Evolutionary conservation across 2,329 filamentous ascomycete genomes (phyloP).

Genomic region (Xylaria sp.): DNA sequence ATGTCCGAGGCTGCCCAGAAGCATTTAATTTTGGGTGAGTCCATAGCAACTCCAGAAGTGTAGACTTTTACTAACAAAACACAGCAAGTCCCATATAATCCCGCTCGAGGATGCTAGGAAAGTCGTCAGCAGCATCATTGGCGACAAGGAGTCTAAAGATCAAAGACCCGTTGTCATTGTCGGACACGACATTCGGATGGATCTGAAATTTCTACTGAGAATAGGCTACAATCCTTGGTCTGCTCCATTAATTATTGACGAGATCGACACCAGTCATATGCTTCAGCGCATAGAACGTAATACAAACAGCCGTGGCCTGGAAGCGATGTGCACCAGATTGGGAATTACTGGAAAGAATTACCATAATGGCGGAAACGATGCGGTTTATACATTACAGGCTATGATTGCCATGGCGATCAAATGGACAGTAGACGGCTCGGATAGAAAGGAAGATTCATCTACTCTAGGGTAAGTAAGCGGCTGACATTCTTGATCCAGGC

Average conservation of each 20-base stretch:
- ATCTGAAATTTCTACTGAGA: slow-evolving; percentile 70
- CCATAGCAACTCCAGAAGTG: background rate
- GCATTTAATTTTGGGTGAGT: slow-evolving; percentile 74
- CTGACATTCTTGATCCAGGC: background rate
- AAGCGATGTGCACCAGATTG: slow-evolving; percentile 66
- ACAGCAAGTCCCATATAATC: slow-evolving; percentile 52
- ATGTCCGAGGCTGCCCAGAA: slow-evolving; percentile 74
- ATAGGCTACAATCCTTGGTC: slow-evolving; percentile 67
- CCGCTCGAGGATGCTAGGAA: slow-evolving; percentile 41
- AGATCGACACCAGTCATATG: slow-evolving; percentile 75
- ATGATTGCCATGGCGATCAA: slow-evolving; percentile 67
- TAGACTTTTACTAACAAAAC: slow-evolving; percentile 13
- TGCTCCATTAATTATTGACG: slow-evolving; percentile 63
- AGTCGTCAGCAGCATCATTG: slow-evolving; percentile 47
- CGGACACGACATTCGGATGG: slow-evolving; percentile 73
- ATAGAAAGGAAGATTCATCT: slow-evolving; percentile 8
- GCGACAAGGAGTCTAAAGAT: slow-evolving; percentile 32
- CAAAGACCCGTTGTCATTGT: slow-evolving; percentile 69
- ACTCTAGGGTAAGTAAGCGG: slow-evolving; percentile 11
- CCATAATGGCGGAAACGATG: slow-evolving; percentile 92
- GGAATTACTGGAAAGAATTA: slow-evolving; percentile 67
- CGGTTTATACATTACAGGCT: slow-evolving; percentile 76
- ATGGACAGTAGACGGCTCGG: slow-evolving; percentile 31
- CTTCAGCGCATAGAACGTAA: slow-evolving; percentile 67
- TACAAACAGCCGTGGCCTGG: slow-evolving; percentile 61